These are phyloP conservation scores for Ephemerocybe angulata DNA, from an alignment of 768 basidiomycete species.

Conservation along the genomic window DNA sequence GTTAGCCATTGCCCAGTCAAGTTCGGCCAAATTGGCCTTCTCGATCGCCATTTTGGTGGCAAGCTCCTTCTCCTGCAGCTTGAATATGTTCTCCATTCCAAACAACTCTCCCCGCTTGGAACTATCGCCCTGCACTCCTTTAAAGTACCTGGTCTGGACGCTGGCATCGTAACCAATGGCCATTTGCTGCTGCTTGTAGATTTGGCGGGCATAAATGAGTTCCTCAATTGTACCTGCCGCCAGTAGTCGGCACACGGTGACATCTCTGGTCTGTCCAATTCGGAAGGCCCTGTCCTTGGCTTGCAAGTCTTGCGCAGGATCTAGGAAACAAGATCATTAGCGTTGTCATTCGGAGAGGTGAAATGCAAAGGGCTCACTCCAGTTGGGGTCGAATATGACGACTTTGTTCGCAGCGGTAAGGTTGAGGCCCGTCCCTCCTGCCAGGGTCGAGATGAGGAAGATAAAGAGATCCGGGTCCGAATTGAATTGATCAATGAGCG, in stretches of 20 bases:
- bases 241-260: slow-evolving; percentile 77
- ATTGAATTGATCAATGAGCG: slow-evolving; percentile 82
- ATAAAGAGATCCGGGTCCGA: slow-evolving; percentile 67
- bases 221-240: slow-evolving; percentile 88
- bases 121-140: slow-evolving; percentile 78
- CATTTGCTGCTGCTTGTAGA: slow-evolving; percentile 94
- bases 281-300: slow-evolving; percentile 87
- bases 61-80: slow-evolving; percentile 62
- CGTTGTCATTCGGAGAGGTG: too few species aligned
- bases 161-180: slow-evolving; percentile 84
- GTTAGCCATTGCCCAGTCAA: slow-evolving; percentile 79
- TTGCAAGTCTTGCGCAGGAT: slow-evolving; percentile 93
- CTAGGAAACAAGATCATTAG: slow-evolving; percentile 33
- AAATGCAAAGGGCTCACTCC: slow-evolving; percentile 87
- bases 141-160: slow-evolving; percentile 78
- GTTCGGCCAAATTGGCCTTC: slow-evolving; percentile 63
- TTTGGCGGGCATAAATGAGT: slow-evolving; percentile 81
- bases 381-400: slow-evolving; percentile 91
- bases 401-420: slow-evolving; percentile 93
- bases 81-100: slow-evolving; percentile 83
- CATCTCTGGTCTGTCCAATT: slow-evolving; percentile 84
- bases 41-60: slow-evolving; percentile 80
- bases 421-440: slow-evolving; percentile 90
- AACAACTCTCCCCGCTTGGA: slow-evolving; percentile 77
- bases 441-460: slow-evolving; percentile 87